A percentile compares a stretch with the other conserved stretches of the same genome.
phyloP scores from a whole-genome alignment of 2,329 filamentous ascomycete genomes.

The Penicillium sumatraense region DNA sequence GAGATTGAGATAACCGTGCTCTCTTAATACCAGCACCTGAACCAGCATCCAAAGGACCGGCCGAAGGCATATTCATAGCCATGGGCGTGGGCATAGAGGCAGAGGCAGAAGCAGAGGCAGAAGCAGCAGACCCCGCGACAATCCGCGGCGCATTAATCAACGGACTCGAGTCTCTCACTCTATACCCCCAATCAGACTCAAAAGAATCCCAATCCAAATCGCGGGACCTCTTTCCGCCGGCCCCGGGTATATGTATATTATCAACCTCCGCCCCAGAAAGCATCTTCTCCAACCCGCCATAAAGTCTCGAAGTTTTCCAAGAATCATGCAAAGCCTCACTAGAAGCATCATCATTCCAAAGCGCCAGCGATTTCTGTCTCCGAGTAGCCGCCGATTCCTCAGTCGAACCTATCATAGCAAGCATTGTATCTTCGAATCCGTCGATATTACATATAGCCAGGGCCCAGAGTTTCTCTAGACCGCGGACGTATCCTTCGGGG shows the following conservation, averaged over 20 bases:
- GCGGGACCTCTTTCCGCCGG: conserved; percentile 39
- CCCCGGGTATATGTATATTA: conserved; percentile 20
- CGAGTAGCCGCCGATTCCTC: conserved; percentile 36
- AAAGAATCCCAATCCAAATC: conserved; percentile 34
- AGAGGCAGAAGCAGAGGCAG: background rate
- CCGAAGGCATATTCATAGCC: no score
- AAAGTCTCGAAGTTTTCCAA: conserved; percentile 50
- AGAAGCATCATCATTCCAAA: conserved; percentile 46
- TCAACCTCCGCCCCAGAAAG: conserved; percentile 43
- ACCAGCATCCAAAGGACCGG: no score
- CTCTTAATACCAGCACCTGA: no score
- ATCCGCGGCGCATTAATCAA: conserved; percentile 37
- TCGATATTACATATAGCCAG: conserved; percentile 50
- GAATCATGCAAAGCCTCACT: conserved; percentile 49
- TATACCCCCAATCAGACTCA: conserved; percentile 36
- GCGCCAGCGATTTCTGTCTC: conserved; percentile 39
- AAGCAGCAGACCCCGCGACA: conserved; percentile 26
- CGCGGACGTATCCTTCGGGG: conserved; percentile 53
- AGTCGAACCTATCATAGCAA: conserved; percentile 43
- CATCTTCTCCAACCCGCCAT: conserved; percentile 46
- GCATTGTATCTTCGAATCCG: conserved; percentile 48
- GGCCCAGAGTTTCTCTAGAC: conserved; percentile 52
- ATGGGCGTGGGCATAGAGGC: background rate
- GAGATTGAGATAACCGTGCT: no score
- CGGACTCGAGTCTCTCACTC: conserved; percentile 32